Evolutionary conservation across 345 rosid species (phyloP), one percentile per base, ranked within the genome.

Genomic region (Viola odorata): DNA sequence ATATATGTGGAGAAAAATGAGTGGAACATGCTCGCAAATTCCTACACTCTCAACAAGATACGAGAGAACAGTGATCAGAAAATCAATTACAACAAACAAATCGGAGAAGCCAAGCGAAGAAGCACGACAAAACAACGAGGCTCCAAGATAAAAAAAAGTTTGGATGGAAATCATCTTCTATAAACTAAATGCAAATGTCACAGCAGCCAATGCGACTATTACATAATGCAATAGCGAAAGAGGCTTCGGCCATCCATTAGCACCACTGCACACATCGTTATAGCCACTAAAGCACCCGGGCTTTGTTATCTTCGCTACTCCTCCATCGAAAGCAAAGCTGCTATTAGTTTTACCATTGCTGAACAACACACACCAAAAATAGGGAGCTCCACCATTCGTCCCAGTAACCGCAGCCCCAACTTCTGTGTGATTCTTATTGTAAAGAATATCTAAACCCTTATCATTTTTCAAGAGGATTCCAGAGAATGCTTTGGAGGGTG

Each of bases 281-380:
- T 86, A 81, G 13, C 95, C 95, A 44, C 95, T 87, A 41, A 82
- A 87, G 82, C 95, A 87, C 4, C 95, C 90, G 0, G 86, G 81
- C 52, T 55, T 71, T 42, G 82, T 41, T 55, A 77, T 59, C 79
- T 82, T 87, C 17, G 88, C 78, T 56, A 55, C 84, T 12, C 90
- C 90, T 45, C 71, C 82, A 57, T 79, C 80, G 1, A 66, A 52
- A 55, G 75, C 69, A 72, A 82, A 84, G 79, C 95, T 84, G 41
- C 81, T 67, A 50, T 82, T 84, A n/a, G 12, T 16, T 61, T 65
- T 79, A 14, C 90, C 90, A 53, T 74, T 82, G 74, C 95, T 82
- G 77, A 87, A 84, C 78, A 87, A 57, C 44, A 87, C 83, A 60
- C 95, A 81, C 90, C 90, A 87, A 77, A 87, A 87, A 60, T 76